phyloP scores from a whole-genome alignment of 345 rosid genomes.

The Eucalyptus grandis region DNA sequence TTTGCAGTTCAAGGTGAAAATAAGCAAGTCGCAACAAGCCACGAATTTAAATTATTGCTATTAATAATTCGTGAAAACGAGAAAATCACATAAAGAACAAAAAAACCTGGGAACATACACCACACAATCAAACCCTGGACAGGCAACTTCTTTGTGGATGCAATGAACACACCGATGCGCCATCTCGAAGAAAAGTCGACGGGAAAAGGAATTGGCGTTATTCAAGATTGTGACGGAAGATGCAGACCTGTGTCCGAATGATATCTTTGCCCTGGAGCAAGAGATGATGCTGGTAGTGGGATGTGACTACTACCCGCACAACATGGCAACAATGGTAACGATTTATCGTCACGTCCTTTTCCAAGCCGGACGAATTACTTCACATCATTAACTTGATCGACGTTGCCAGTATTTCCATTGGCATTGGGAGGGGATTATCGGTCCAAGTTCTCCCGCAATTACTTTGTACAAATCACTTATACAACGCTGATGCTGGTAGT shows the following conservation, averaged over 20 bases:
- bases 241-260: not conserved
- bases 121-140: no score
- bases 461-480: not conserved
- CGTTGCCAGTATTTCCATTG: not conserved
- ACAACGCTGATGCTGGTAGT: not conserved
- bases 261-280: not conserved
- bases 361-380: not conserved
- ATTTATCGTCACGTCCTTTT: not conserved
- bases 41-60: no score
- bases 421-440: not conserved
- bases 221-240: not conserved
- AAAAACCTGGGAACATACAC: no score
- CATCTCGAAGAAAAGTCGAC: no score
- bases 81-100: no score
- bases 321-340: not conserved
- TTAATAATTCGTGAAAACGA: no score
- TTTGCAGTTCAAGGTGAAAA: no score
- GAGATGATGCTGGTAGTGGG: not conserved
- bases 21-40: no score
- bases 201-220: no score
- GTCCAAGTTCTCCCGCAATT: not conserved
- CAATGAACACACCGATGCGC: no score
- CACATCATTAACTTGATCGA: accelerated
- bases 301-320: not conserved
- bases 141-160: no score